These are phyloP conservation scores for Globomyces pollinis-pini DNA, from an alignment of 192 early-diverging fungal species.

Conservation along the genomic window DNA sequence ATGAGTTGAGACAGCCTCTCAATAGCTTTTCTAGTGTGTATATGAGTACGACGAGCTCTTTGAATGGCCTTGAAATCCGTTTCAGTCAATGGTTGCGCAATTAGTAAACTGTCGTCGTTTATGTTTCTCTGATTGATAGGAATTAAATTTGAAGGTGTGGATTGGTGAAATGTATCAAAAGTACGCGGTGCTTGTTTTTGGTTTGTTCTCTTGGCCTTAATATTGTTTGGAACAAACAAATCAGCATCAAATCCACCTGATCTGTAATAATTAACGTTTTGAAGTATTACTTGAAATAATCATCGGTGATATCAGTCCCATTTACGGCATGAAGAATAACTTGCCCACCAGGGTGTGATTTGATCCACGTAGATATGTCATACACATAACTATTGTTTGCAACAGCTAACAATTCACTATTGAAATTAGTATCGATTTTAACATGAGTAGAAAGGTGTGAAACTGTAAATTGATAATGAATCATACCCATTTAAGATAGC, in stretches of 20 bases:
- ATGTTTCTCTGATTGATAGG: neutral
- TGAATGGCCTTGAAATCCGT: slow-evolving; percentile 1
- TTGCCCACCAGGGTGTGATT: slow-evolving; percentile 18
- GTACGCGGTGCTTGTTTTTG: slow-evolving; percentile 1
- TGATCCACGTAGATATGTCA: slow-evolving; percentile 29
- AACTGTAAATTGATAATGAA: slow-evolving; percentile 19
- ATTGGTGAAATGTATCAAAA: no score
- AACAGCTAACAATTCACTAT: slow-evolving; percentile 23
- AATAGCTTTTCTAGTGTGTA: slow-evolving; percentile 23
- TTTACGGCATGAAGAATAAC: slow-evolving; percentile 14
- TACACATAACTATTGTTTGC: slow-evolving; percentile 37
- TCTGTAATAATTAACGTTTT: no score
- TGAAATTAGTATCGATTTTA: slow-evolving; percentile 13
- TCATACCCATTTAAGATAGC: neutral
- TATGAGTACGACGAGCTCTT: slow-evolving; percentile 20
- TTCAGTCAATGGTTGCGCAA: slow-evolving; percentile 7
- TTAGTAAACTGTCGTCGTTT: neutral
- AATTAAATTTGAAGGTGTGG: no score
- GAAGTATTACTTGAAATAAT: slow-evolving; percentile 32
- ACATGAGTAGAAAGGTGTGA: no score
- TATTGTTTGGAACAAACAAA: slow-evolving; percentile 8
- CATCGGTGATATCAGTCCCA: slow-evolving; percentile 27
- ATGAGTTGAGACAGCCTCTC: slow-evolving; percentile 13
- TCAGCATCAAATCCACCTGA: slow-evolving; percentile 33
- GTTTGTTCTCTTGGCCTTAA: neutral